Evolutionary conservation across 495 filamentous ascomycete genomes (phyloP), one percentile per base, ranked within the genome.

Genomic region (Penicillium bovifimosum): DNA sequence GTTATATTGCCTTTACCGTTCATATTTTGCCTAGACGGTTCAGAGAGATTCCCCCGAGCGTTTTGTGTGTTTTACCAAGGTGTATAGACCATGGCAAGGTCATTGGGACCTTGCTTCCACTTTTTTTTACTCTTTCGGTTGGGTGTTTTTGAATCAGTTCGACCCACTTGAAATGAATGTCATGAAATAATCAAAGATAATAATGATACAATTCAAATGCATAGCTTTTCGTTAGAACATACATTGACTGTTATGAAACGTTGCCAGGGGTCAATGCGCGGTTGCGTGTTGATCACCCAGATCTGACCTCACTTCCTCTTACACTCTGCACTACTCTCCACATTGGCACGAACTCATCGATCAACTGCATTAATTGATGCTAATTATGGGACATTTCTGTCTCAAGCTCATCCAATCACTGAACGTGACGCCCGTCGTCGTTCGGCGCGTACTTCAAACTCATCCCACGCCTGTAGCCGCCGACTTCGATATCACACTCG

Each of bases 11-110:
- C 56, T 70, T 62, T 59, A 48, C 63, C 50, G 63, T 63, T 71
- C 63, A 61, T 53, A 61, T 67, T 52, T 48, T 65, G 42, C 63
- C 65, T 69, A 71, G 65, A 72, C 66, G 67, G 62, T 62, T 69
- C 52, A 58, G 54, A 59, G 66, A 72, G 70, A 73, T 72, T 72
- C 69, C 69, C 69, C 62, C 56, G 51, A 65, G 61, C 63, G 65
- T 59, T 66, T 62, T 56, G 47, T 42, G 18, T 61, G 44, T 52
- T 45, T 56, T 39, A 50, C 41, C 59, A 14, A 35, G 57, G 50
- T 55, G 59, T 64, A 67, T 71, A 68, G 63, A 65, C 52, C 55
- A 47, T 45, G 13, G 27, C 44, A 47, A 53, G 61, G 54, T 55
- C 44, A 36, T 42, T 47, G 31, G 51, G 46, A 32, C 48, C 47